phyloP scores from a whole-genome alignment of 371 early-diverging fungal genomes.

The Mucor mucedo region DNA sequence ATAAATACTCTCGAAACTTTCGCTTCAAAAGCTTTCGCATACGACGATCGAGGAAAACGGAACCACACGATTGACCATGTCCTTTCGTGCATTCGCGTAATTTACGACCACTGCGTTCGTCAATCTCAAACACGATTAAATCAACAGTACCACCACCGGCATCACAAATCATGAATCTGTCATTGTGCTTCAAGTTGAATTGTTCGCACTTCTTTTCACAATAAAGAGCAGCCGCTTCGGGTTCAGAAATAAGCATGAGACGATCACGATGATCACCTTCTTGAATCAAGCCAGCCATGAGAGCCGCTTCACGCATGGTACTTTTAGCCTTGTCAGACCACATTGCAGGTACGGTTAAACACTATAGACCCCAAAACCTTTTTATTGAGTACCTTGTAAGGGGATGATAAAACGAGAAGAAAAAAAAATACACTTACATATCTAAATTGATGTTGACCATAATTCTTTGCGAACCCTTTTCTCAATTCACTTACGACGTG shows the following conservation, averaged over 20 bases:
- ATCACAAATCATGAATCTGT: constrained; percentile 60
- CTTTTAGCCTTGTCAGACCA: constrained; percentile 58
- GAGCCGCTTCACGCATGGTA: constrained; percentile 56
- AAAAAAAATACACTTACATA: constrained; percentile 25
- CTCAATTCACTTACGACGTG: constrained; percentile 45
- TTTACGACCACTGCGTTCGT: constrained; percentile 43
- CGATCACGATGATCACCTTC: constrained; percentile 48
- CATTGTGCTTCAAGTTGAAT: constrained; percentile 49
- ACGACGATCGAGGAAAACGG: constrained; percentile 63
- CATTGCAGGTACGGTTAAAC: constrained; percentile 61
- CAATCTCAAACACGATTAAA: constrained; percentile 48
- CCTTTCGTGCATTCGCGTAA: constrained; percentile 65
- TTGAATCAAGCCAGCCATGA: constrained; percentile 48
- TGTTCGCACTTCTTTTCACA: constrained; percentile 60
- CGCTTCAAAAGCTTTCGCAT: constrained; percentile 62
- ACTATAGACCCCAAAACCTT: constrained; percentile 23
- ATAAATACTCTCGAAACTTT: constrained; percentile 57
- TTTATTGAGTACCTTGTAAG: too few species aligned
- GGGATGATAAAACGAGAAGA: not conserved
- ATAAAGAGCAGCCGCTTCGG: constrained; percentile 59
- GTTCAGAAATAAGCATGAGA: constrained; percentile 53
- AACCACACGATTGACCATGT: constrained; percentile 65
- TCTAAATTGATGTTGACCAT: constrained; percentile 50
- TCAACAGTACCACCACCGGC: constrained; percentile 53
- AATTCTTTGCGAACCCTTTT: constrained; percentile 51